A percentile compares a stretch with the other conserved stretches of the same genome.
Conservation (phyloP, 2,329 filamentous ascomycete species). For the Chalara sp. region DNA sequence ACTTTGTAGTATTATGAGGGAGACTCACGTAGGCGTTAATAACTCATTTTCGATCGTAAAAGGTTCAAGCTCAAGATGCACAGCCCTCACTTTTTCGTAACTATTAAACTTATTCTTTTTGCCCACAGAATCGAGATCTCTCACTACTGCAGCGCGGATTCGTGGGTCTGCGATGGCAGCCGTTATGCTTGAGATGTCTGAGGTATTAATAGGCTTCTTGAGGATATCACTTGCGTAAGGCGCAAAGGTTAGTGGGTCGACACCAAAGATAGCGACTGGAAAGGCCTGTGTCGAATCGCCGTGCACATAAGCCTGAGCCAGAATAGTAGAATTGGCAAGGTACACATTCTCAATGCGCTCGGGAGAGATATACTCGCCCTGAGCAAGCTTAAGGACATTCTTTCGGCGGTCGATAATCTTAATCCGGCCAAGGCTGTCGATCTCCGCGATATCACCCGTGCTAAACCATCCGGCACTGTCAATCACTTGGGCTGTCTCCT, state of each 20-base stretch:
- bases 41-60: conserved; percentile 92
- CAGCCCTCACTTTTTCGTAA: conserved; percentile 75
- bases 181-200: conserved; percentile 61
- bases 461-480: conserved; percentile 94
- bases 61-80: conserved; percentile 74
- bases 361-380: conserved; percentile 96
- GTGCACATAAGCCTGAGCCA: conserved; percentile 82
- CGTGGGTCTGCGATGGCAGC: conserved; percentile 61
- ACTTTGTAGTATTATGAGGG: neutral
- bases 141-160: conserved; percentile 68
- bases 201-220: conserved; percentile 54
- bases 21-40: conserved; percentile 73
- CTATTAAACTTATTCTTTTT: conserved; percentile 85
- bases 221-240: conserved; percentile 73
- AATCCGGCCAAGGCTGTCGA: conserved; percentile 82
- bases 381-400: conserved; percentile 95
- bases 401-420: conserved; percentile 94
- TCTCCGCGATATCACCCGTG: conserved; percentile 82
- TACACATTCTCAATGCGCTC: conserved; percentile 96
- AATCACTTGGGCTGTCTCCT: conserved; percentile 76
- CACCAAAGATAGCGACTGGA: conserved; percentile 80
- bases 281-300: conserved; percentile 77
- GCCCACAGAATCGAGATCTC: conserved; percentile 71
- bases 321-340: conserved; percentile 69
- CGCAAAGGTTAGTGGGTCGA: conserved; percentile 80